Conservation (phyloP, 495 filamentous ascomycete genomes). For the Tuber umbilicatum region DNA sequence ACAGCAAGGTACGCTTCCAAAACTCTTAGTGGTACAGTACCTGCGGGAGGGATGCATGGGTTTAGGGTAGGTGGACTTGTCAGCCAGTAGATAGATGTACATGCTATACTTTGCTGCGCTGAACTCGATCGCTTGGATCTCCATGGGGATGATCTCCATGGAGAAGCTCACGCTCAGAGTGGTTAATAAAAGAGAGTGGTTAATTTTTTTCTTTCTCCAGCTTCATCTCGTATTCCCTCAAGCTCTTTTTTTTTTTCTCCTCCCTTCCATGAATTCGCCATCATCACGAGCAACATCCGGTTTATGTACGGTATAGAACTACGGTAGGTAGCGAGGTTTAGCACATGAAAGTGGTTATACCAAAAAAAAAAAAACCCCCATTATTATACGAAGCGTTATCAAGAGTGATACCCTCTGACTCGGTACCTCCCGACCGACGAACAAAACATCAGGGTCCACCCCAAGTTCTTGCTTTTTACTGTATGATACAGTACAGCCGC, state of each 20-base stretch:
- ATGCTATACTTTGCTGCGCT: no score
- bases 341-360: background rate
- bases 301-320: background rate
- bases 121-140: background rate
- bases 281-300: background rate
- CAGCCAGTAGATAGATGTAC: background rate
- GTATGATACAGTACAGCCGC: no score
- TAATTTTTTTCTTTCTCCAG: background rate
- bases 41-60: no score
- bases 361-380: background rate
- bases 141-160: constrained; percentile 4
- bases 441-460: background rate
- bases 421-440: background rate
- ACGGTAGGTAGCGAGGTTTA: no score
- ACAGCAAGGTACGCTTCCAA: background rate
- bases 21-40: background rate
- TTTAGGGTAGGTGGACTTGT: no score
- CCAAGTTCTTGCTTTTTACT: background rate
- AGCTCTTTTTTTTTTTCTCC: background rate
- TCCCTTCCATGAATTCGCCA: background rate
- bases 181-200: background rate
- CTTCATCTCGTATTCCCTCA: no score
- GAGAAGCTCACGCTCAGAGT: background rate
- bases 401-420: constrained; percentile 1
- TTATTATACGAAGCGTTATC: background rate